These are phyloP conservation scores for Hordeum pubiflorum DNA, from an alignment of 202 grass and related monocot species.

Conservation along the genomic window DNA sequence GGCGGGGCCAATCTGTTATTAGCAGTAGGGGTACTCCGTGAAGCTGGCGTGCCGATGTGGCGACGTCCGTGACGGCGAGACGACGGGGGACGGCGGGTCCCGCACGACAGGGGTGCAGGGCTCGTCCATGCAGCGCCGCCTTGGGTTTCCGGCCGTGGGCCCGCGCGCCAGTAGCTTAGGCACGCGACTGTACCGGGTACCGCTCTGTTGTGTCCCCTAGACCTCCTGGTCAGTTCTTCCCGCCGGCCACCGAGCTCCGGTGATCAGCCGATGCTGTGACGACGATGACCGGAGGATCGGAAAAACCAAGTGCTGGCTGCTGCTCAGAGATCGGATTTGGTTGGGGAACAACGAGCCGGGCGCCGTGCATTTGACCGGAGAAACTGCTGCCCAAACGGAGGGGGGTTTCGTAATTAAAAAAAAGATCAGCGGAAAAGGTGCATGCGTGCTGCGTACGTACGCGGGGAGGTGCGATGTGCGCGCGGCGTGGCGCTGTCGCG, in stretches of 20 bases:
- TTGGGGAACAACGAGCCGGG: not conserved
- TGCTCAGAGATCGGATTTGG: not conserved
- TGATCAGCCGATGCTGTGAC: not conserved
- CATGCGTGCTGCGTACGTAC: not conserved
- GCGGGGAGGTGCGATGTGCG: not conserved
- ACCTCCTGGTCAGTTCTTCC: no score
- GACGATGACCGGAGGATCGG: no score
- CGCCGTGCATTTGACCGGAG: not conserved
- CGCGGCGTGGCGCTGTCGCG: not conserved
- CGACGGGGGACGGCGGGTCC: not conserved
- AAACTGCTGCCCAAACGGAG: not conserved
- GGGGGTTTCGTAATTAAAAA: no score
- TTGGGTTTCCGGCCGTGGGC: not conserved
- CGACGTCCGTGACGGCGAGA: constrained; percentile 34
- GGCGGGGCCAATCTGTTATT: constrained; percentile 15
- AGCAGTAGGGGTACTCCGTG: not conserved
- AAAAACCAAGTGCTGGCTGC: no score
- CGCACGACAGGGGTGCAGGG: not conserved
- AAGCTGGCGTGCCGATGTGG: constrained; percentile 6
- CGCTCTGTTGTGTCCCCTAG: no score
- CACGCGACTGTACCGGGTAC: no score
- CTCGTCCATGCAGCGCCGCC: not conserved
- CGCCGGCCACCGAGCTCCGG: no score
- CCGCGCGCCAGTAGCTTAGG: not conserved
- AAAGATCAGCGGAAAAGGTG: not conserved